phyloP scores from a whole-genome alignment of 2,329 filamentous ascomycete genomes.

The Meredithiella fracta region DNA sequence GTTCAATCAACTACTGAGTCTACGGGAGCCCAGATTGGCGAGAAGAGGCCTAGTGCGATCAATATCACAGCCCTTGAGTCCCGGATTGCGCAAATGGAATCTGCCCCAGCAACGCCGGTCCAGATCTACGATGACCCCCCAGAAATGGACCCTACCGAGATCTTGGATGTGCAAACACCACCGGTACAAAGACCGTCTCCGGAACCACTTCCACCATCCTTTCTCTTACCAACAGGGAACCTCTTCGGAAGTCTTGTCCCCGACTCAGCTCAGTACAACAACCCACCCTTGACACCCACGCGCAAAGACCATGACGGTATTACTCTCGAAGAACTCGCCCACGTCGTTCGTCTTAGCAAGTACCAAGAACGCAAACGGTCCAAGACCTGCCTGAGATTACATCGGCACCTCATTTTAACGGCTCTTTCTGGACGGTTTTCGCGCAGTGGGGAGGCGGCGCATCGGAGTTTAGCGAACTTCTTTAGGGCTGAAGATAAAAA shows the following conservation, averaged over 20 bases:
- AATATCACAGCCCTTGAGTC: background rate
- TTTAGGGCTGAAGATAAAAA: slow-evolving; percentile 68
- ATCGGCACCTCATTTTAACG: slow-evolving; percentile 57
- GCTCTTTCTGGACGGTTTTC: slow-evolving; percentile 59
- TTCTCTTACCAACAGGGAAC: background rate
- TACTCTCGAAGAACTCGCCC: slow-evolving; percentile 60
- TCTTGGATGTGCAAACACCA: background rate
- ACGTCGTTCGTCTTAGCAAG: slow-evolving; percentile 59
- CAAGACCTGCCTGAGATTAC: slow-evolving; percentile 55
- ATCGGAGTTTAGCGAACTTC: slow-evolving; percentile 60
- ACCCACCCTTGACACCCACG: slow-evolving; percentile 35
- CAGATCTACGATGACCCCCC: slow-evolving; percentile 8
- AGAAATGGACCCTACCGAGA: slow-evolving; percentile 8
- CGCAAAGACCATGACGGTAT: slow-evolving; percentile 43
- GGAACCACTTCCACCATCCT: background rate
- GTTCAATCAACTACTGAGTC: background rate
- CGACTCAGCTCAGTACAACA: slow-evolving; percentile 50
- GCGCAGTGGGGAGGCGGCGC: slow-evolving; percentile 56
- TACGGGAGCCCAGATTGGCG: no score
- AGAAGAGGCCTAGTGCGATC: background rate
- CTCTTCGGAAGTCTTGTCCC: slow-evolving; percentile 33
- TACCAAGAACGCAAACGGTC: slow-evolving; percentile 69
- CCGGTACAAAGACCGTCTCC: background rate
- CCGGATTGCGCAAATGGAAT: background rate
- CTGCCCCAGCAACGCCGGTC: background rate